A percentile compares a stretch with the other conserved stretches of the same genome.
Conservation (phyloP, 2,329 filamentous ascomycete species). For the Colletotrichum coccodes region DNA sequence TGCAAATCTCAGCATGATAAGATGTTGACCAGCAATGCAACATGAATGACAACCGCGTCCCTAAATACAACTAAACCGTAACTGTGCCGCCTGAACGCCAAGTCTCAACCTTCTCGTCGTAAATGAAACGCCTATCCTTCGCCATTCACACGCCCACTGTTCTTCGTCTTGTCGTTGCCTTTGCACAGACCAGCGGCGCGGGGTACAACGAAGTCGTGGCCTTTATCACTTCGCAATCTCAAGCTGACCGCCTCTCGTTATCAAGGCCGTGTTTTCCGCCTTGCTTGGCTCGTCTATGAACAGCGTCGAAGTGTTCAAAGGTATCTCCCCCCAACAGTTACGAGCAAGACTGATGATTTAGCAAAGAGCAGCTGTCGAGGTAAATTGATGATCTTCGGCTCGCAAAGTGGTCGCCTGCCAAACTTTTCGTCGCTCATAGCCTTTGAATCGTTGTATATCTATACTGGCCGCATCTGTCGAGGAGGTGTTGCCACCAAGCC, state of each 20-base stretch:
- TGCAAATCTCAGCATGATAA: slow-evolving; percentile 35
- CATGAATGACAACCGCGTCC: slow-evolving; percentile 35
- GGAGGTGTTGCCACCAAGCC: not conserved
- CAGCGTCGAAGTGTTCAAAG: not conserved
- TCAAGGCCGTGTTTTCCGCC: not conserved
- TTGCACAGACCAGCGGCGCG: slow-evolving; percentile 5
- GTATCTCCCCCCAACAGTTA: not conserved
- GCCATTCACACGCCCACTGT: slow-evolving; percentile 20
- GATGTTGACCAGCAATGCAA: slow-evolving; percentile 35
- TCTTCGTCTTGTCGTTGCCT: slow-evolving; percentile 5
- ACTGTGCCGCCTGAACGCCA: slow-evolving; percentile 35
- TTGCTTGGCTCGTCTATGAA: not conserved
- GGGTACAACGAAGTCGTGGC: not conserved
- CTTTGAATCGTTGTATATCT: no score
- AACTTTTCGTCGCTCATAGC: no score
- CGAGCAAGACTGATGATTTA: not conserved
- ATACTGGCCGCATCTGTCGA: no score
- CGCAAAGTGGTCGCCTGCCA: not conserved
- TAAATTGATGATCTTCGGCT: not conserved
- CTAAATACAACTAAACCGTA: slow-evolving; percentile 33
- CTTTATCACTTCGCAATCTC: not conserved
- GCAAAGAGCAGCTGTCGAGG: not conserved
- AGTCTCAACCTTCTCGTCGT: slow-evolving; percentile 23
- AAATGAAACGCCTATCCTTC: slow-evolving; percentile 28
- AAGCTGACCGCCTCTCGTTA: not conserved